Conservation (phyloP, 2,329 filamentous ascomycete genomes). For the Claviceps quebecensis region DNA sequence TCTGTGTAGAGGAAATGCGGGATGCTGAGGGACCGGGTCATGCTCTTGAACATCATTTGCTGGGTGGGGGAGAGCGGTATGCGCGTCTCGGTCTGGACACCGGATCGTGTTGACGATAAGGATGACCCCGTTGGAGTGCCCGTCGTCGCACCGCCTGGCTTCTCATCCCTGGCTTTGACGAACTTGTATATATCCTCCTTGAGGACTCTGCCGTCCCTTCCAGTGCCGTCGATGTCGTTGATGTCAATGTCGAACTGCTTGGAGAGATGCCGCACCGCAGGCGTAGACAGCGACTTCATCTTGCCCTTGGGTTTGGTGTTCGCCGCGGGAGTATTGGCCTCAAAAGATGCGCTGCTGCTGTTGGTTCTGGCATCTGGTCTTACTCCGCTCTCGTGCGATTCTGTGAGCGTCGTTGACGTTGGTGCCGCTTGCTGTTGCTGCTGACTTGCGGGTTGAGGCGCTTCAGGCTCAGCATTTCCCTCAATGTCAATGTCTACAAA, state of each 20-base stretch:
- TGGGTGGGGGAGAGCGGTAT: slow-evolving; percentile 66
- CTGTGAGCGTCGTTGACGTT: slow-evolving; percentile 4
- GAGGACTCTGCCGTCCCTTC: slow-evolving; percentile 76
- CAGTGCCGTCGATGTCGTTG: slow-evolving; percentile 64
- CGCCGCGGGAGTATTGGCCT: slow-evolving; percentile 6
- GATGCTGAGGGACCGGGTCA: slow-evolving; percentile 83
- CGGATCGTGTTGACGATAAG: background rate
- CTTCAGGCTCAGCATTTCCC: slow-evolving; percentile 46
- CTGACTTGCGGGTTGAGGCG: slow-evolving; percentile 1
- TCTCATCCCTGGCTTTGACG: slow-evolving; percentile 37
- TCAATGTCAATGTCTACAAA: slow-evolving; percentile 91
- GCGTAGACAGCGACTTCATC: slow-evolving; percentile 68
- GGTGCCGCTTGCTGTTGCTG: slow-evolving; percentile 8
- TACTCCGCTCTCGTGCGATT: background rate
- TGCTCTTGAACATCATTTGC: slow-evolving; percentile 90
- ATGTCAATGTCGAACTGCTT: slow-evolving; percentile 73
- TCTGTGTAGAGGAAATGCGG: slow-evolving; percentile 95
- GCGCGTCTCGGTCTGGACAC: slow-evolving; percentile 51
- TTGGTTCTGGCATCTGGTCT: background rate
- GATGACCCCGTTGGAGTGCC: slow-evolving; percentile 11
- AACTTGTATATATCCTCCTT: slow-evolving; percentile 84
- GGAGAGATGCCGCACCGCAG: slow-evolving; percentile 76
- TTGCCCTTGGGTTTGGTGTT: slow-evolving; percentile 35
- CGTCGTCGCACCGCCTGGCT: slow-evolving; percentile 11
- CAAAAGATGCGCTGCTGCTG: background rate